Conservation (phyloP, 2,329 filamentous ascomycete species). For the Lasiodiplodia sp. region DNA sequence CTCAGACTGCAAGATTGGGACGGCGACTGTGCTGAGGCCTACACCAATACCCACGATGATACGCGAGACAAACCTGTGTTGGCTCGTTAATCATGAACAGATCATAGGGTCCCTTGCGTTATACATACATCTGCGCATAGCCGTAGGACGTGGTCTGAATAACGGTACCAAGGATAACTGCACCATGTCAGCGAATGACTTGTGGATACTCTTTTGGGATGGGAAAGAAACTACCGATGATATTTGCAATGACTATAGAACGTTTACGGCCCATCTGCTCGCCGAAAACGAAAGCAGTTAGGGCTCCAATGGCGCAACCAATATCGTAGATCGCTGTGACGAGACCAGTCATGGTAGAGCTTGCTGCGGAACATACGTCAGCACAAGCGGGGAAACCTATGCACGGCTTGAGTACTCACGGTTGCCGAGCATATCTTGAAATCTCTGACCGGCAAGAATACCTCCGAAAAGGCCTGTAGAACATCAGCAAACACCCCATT, state of each 20-base stretch:
- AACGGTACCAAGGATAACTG: constrained; percentile 56
- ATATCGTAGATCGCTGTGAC: constrained; percentile 67
- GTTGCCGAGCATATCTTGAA: constrained; percentile 38
- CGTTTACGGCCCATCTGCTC: constrained; percentile 58
- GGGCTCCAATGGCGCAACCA: constrained; percentile 66
- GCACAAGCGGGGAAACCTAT: neutral
- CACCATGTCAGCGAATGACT: neutral
- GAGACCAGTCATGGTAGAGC: constrained; percentile 51
- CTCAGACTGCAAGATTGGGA: constrained; percentile 61
- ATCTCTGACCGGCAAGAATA: constrained; percentile 39
- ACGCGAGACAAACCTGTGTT: constrained; percentile 51
- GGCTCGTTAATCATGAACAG: neutral
- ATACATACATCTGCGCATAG: constrained; percentile 58
- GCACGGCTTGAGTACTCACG: constrained; percentile 19
- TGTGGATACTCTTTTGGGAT: neutral
- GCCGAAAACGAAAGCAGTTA: constrained; percentile 57
- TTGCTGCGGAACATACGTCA: constrained; percentile 38
- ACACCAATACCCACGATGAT: constrained; percentile 61
- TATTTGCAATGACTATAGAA: constrained; percentile 56
- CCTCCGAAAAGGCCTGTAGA: constrained; percentile 38
- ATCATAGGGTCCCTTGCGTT: neutral
- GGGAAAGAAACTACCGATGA: constrained; percentile 38
- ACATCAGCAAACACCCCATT: neutral
- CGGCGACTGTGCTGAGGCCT: constrained; percentile 62
- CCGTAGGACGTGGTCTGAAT: constrained; percentile 56